Base-by-base conservation (phyloP, 257 asterid genomes). In the Henckelia pumila region DNA sequence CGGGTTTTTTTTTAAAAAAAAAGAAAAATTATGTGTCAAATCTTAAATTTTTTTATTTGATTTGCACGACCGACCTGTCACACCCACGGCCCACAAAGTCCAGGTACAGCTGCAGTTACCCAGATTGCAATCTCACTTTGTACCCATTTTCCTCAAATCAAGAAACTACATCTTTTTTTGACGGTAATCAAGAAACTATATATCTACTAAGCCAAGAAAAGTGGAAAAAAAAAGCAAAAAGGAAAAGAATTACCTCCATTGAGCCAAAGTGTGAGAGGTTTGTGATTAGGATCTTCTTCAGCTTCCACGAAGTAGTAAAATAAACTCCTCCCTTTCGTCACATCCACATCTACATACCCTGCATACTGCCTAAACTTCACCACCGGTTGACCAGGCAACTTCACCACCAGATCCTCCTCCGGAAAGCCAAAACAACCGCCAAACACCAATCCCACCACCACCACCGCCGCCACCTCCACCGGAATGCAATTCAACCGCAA, bases 281-380 rank as follows among this genome's bases (percentile, higher is more conserved):
- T 92, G 56, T 64, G 81, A 79, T 76, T 71, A 72, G 98, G 83
- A 7, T 92, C 83, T 32, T 77, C 74, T 10, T 69, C 94, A 78
- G 98, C 97, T 80, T 92, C 98, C 59, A 86, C 98, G 79, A 89
- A 89, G 76, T 92, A 92, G 76, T 92, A 92, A 81, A 89, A 92
- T 76, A 92, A 83, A 73, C 97, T 92, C 76, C 90, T 86, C 63
- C 97, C 98, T 49, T 85, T 77, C 60, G 78, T 86, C 63, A 80
- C 56, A 85, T 92, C 97, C 67, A 92, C 95, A 81, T 89, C 97
- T 2, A 92, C 82, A 74, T 92, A 89, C 56, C 98, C 98, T 22
- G 98, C 91, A 78, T 83, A 89, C 76, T 89, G 98, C 80, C 77
- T 77, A 77, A 92, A 92, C 53, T 83, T 81, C 69, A 89, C 98